These are phyloP conservation scores for Hebeloma cylindrosporum DNA, from an alignment of 768 basidiomycete genomes.

Conservation along the genomic window DNA sequence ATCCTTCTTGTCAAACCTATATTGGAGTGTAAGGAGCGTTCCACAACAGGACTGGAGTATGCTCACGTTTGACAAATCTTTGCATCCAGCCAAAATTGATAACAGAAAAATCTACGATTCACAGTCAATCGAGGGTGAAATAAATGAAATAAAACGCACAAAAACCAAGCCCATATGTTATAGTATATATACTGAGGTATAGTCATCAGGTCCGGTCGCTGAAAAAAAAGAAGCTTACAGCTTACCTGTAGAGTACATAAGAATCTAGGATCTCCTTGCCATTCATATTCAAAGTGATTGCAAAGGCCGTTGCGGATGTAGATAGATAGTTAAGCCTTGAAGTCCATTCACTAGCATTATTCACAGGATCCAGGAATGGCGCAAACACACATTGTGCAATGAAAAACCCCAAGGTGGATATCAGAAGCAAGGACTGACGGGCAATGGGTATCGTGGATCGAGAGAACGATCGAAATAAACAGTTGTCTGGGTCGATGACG, in stretches of 20 bases:
- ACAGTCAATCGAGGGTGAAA: conserved; percentile 1
- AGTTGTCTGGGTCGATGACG: conserved; percentile 69
- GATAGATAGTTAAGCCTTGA: conserved; percentile 70
- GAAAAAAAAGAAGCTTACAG: conserved; percentile 14
- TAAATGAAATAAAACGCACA: conserved; percentile 41
- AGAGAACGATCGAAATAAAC: conserved; percentile 59
- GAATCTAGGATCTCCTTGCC: conserved; percentile 56
- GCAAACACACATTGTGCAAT: conserved; percentile 55
- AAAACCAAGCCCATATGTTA: conserved; percentile 67
- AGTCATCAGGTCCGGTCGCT: conserved; percentile 3
- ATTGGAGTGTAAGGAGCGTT: conserved; percentile 1
- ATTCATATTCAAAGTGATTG: conserved; percentile 59
- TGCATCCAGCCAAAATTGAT: conserved; percentile 55
- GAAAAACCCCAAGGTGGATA: conserved; percentile 60
- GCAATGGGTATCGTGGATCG: conserved; percentile 52
- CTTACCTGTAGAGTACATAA: conserved; percentile 64
- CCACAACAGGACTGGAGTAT: not conserved
- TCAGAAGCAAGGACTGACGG: conserved; percentile 61
- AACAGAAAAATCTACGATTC: conserved; percentile 56
- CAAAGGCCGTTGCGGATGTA: conserved; percentile 62
- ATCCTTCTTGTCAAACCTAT: conserved; percentile 62
- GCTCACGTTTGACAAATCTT: conserved; percentile 60
- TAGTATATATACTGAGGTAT: conserved; percentile 39
- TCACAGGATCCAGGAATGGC: conserved; percentile 69
- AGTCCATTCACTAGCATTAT: conserved; percentile 75